Percentiles rank a stretch among this genome's conserved stretches.
phyloP scores from a whole-genome alignment of 164 flowering plant genomes.

The Cinnamomum micranthum region DNA sequence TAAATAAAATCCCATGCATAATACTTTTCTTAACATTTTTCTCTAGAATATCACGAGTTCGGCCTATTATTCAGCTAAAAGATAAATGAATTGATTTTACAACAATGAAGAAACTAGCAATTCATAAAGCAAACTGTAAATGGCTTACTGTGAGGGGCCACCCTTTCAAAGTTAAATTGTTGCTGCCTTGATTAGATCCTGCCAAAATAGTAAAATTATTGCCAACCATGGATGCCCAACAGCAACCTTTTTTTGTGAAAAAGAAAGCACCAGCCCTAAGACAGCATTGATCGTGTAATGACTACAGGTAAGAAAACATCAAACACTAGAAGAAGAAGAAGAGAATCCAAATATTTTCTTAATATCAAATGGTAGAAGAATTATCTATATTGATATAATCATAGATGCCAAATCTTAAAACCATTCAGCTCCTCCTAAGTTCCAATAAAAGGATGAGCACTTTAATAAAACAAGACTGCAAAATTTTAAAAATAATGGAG shows the following conservation, averaged over 20 bases:
- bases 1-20: background rate
- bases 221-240: background rate
- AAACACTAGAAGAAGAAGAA: background rate
- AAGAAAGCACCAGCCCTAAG: background rate
- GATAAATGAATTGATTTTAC: background rate
- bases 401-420: background rate
- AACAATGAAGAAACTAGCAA: background rate
- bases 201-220: slow-evolving; percentile 17
- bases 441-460: slow-evolving; percentile 3
- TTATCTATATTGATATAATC: no score
- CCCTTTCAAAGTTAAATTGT: slow-evolving; percentile 91
- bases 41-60: no score
- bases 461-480: background rate
- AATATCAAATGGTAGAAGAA: no score
- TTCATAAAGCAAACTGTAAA: background rate
- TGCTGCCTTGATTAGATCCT: slow-evolving; percentile 93
- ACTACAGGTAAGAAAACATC: background rate
- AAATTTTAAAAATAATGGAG: background rate
- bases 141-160: slow-evolving; percentile 93
- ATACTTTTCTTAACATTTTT: background rate
- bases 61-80: background rate
- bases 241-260: background rate
- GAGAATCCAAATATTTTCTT: no score
- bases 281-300: background rate
- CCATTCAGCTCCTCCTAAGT: background rate